Evolutionary conservation across 129 eudicot species (phyloP).

Genomic region (Deinandra increscens): DNA sequence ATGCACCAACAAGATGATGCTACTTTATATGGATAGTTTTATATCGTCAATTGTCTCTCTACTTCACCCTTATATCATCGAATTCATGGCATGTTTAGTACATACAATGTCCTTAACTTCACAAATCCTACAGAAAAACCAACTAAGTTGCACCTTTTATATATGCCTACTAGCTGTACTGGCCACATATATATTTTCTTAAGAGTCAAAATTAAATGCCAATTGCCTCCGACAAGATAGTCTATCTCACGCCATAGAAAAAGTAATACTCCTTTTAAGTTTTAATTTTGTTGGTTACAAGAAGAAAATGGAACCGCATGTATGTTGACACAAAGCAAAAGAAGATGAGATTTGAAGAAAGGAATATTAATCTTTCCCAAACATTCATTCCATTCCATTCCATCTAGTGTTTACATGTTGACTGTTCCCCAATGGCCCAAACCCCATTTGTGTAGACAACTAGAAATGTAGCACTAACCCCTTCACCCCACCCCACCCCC

Average conservation of each 20-base stretch:
- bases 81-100: background rate
- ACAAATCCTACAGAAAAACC: background rate
- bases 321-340: conserved; percentile 15
- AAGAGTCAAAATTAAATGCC: background rate
- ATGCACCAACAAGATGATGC: too few relatives aligned
- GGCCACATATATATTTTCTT: too few relatives aligned
- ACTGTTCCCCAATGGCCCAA: conserved; percentile 23
- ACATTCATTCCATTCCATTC: conserved; percentile 41
- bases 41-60: too few relatives aligned
- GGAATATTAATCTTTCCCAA: conserved; percentile 20
- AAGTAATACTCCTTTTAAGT: background rate
- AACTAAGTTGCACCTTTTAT: background rate
- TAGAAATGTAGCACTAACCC: conserved; percentile 19
- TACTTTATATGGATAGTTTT: too few relatives aligned
- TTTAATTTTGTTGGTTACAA: background rate
- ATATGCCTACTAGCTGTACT: too few relatives aligned
- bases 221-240: conserved; percentile 1
- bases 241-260: background rate
- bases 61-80: background rate
- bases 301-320: conserved; percentile 5
- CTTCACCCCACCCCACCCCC: background rate
- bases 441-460: conserved; percentile 22
- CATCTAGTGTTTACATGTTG: conserved; percentile 50
- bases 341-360: conserved; percentile 14
- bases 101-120: background rate